These are phyloP conservation scores for Fusarium sambucinum DNA, from an alignment of 2,329 filamentous ascomycete genomes.

Conservation along the genomic window DNA sequence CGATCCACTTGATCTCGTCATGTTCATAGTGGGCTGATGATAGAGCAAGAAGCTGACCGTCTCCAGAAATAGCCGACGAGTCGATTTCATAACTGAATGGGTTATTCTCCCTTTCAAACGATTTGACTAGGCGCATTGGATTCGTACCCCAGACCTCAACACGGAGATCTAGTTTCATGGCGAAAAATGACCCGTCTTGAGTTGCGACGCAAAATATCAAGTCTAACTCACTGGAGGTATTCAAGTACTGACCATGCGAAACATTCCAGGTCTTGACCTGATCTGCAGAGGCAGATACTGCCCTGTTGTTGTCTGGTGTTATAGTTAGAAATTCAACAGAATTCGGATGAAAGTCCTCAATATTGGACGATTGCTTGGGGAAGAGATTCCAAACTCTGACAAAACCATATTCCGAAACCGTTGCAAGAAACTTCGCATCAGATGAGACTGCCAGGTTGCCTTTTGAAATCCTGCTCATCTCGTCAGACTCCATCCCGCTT, in stretches of 20 bases:
- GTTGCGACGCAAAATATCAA: fast-evolving
- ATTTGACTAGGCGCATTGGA: no score
- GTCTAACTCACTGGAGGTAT: not conserved
- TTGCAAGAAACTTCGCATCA: not conserved
- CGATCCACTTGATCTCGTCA: no score
- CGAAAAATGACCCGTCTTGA: not conserved
- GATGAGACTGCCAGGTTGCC: fast-evolving
- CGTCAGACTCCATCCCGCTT: not conserved
- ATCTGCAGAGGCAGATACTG: fast-evolving
- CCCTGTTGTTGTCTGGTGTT: no score
- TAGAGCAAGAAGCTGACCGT: not conserved
- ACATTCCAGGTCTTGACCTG: not conserved
- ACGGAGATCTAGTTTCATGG: fast-evolving
- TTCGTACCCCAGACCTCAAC: no score
- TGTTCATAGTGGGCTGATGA: fast-evolving
- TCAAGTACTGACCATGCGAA: not conserved
- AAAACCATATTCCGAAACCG: fast-evolving
- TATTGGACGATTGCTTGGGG: not conserved
- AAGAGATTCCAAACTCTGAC: not conserved
- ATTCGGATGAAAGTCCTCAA: not conserved
- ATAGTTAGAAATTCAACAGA: fast-evolving
- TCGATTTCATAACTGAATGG: fast-evolving
- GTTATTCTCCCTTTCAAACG: no score
- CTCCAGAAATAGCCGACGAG: not conserved
- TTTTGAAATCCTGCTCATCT: no score